A percentile compares a stretch with the other conserved stretches of the same genome.
Conservation (phyloP, 176 grass and related monocot genomes). For the Typha latifolia region DNA sequence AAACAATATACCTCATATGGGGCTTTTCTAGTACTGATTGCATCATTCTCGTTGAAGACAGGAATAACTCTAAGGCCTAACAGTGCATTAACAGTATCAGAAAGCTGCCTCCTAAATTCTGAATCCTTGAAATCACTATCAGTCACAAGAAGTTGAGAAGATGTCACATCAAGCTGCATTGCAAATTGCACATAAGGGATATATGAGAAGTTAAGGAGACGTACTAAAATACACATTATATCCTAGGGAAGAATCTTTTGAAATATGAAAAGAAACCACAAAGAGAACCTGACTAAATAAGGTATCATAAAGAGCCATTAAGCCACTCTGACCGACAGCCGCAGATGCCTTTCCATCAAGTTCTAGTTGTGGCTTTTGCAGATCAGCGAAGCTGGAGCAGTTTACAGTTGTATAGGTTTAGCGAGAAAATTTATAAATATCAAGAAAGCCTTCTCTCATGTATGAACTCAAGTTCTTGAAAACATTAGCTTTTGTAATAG, state of each 20-base stretch:
- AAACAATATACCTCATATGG: slow-evolving; percentile 75
- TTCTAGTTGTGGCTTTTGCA: slow-evolving; percentile 83
- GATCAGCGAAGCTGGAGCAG: slow-evolving; percentile 75
- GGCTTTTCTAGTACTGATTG: slow-evolving; percentile 90
- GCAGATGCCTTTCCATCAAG: slow-evolving; percentile 92
- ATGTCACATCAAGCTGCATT: slow-evolving; percentile 89
- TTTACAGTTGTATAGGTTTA: neutral
- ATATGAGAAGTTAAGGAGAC: neutral
- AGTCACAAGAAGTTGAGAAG: slow-evolving; percentile 91
- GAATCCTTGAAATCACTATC: slow-evolving; percentile 81
- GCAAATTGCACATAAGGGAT: neutral
- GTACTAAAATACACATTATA: neutral
- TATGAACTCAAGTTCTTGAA: neutral
- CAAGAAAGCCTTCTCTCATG: no score
- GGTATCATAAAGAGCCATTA: slow-evolving; percentile 90
- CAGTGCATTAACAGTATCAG: slow-evolving; percentile 64
- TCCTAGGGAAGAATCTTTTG: neutral
- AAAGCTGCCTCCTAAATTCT: slow-evolving; percentile 62
- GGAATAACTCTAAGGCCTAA: slow-evolving; percentile 76
- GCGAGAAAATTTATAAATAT: neutral
- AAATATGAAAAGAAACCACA: slow-evolving; percentile 15
- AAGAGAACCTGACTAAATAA: slow-evolving; percentile 80
- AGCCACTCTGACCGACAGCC: slow-evolving; percentile 83
- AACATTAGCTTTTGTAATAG: neutral
- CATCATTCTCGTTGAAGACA: slow-evolving; percentile 97